These are phyloP conservation scores for Fusarium dlaminii DNA, from an alignment of 2,329 filamentous ascomycete genomes.

Conservation along the genomic window DNA sequence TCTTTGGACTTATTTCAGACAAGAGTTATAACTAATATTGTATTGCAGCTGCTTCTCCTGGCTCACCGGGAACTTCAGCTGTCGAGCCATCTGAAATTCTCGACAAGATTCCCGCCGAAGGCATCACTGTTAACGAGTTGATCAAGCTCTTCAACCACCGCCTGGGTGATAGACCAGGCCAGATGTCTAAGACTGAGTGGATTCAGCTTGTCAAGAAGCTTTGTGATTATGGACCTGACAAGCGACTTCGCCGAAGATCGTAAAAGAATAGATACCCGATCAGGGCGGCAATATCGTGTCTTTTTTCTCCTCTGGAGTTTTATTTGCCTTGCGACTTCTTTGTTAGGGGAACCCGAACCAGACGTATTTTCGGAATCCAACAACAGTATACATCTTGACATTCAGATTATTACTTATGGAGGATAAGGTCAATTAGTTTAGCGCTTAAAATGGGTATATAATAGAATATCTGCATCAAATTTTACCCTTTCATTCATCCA, in stretches of 20 bases:
- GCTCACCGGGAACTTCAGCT: constrained; percentile 45
- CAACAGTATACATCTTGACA: neutral
- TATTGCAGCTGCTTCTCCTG: constrained; percentile 46
- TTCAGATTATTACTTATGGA: neutral
- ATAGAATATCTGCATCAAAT: constrained; percentile 22
- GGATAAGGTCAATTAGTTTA: neutral
- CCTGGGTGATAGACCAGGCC: constrained; percentile 60
- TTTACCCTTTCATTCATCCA: constrained; percentile 75
- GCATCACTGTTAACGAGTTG: constrained; percentile 64
- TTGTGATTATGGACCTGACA: constrained; percentile 63
- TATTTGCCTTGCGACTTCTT: constrained; percentile 3
- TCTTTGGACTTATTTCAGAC: neutral
- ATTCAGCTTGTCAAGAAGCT: constrained; percentile 67
- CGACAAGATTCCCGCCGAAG: constrained; percentile 62
- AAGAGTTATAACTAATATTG: constrained; percentile 11
- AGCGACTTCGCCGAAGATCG: constrained; percentile 57
- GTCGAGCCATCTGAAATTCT: constrained; percentile 65
- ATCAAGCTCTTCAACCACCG: constrained; percentile 64
- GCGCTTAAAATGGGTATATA: constrained; percentile 40
- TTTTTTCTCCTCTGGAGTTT: neutral
- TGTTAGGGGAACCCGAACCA: neutral
- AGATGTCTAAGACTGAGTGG: constrained; percentile 65
- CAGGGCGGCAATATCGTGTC: neutral
- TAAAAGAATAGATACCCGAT: constrained; percentile 25
- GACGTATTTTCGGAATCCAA: neutral